phyloP scores from a whole-genome alignment of 441 rosid species.

The Populus trichocarpa region DNA sequence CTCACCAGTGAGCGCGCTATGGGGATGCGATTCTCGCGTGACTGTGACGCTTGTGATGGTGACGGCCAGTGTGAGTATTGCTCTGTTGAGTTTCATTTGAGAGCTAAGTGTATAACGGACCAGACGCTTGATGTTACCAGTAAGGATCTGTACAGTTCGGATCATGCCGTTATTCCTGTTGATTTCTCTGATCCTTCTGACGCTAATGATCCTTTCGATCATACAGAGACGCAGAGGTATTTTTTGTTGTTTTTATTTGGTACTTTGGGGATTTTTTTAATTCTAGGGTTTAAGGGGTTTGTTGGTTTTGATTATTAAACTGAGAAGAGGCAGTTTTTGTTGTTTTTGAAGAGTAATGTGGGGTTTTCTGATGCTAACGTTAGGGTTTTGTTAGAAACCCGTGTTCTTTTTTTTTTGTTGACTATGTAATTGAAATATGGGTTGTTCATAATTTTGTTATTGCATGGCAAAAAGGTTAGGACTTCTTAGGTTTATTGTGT shows the following conservation, averaged over 20 bases:
- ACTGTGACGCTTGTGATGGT: constrained; percentile 93
- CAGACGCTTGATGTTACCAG: constrained; percentile 92
- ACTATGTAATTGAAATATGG: not conserved
- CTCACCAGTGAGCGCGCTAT: constrained; percentile 85
- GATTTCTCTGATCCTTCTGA: constrained; percentile 58
- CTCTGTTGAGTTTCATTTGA: constrained; percentile 89
- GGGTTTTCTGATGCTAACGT: not conserved
- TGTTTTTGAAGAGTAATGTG: not conserved
- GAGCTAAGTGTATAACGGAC: constrained; percentile 71
- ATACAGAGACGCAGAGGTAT: constrained; percentile 38
- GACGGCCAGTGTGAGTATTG: constrained; percentile 98
- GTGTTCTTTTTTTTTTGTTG: not conserved
- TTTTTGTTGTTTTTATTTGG: not conserved
- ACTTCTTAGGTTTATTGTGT: not conserved
- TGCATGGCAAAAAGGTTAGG: not conserved
- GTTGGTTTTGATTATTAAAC: not conserved
- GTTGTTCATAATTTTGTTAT: not conserved
- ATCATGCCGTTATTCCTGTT: constrained; percentile 81
- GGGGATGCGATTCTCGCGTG: constrained; percentile 93
- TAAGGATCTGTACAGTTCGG: constrained; percentile 77
- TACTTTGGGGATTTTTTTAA: not conserved
- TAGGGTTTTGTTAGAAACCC: not conserved
- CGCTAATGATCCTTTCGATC: constrained; percentile 45
- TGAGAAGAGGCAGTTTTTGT: not conserved
- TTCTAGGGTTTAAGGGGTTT: not conserved